phyloP scores from a whole-genome alignment of 345 rosid species.

The Cochlearia excelsa region DNA sequence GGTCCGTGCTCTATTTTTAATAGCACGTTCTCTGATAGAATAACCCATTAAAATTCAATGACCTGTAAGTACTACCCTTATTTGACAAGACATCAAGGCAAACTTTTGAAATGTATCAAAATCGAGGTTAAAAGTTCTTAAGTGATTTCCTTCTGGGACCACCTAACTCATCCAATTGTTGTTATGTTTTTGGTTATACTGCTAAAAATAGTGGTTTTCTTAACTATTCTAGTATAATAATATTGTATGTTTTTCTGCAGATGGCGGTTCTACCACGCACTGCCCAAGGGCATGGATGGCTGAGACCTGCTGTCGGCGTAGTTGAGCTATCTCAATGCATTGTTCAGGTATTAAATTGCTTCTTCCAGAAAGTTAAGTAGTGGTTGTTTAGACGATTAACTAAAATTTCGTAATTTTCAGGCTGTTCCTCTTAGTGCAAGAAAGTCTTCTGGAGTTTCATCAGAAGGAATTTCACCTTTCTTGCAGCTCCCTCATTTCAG shows the following conservation, averaged over 20 bases:
- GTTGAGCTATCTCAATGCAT: conserved; percentile 95
- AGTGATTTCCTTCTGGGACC: conserved; percentile 7
- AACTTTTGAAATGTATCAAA: not conserved
- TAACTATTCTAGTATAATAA: conserved; percentile 7
- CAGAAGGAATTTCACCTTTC: conserved; percentile 90
- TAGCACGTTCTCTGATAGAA: conserved; percentile 10
- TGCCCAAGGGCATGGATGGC: conserved; percentile 95
- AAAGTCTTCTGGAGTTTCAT: conserved; percentile 79
- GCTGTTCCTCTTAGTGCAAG: conserved; percentile 97
- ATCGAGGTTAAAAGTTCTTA: conserved; percentile 6
- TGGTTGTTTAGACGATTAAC: conserved; percentile 20
- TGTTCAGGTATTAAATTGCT: conserved; percentile 63
- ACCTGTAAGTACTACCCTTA: conserved; percentile 10
- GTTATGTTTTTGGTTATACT: conserved; percentile 8
- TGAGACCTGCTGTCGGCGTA: conserved; percentile 94
- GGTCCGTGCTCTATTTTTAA: conserved; percentile 43
- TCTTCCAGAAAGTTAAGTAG: conserved; percentile 9
- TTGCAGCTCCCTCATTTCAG: conserved; percentile 92
- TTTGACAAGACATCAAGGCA: conserved; percentile 1
- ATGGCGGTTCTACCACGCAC: conserved; percentile 92
- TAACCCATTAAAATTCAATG: conserved; percentile 4
- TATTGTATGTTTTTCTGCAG: conserved; percentile 41
- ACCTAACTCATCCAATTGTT: conserved; percentile 14
- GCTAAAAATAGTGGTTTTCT: conserved; percentile 12
- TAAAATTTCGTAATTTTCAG: conserved; percentile 40